Conservation (phyloP, 2,329 filamentous ascomycete species). For the Leptographium radiaticola region DNA sequence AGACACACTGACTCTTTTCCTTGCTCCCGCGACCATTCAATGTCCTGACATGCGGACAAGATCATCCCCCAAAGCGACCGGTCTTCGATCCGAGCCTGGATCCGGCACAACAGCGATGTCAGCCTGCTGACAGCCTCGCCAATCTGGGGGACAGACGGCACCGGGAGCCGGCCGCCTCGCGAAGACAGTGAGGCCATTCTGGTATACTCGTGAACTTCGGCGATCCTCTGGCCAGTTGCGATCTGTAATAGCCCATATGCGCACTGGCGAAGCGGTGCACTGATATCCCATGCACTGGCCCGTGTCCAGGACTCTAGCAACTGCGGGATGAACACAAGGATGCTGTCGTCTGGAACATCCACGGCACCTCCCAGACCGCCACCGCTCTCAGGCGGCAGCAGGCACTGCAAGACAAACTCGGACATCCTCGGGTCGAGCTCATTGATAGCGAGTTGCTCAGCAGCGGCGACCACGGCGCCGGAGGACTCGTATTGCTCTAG, state of each 20-base stretch:
- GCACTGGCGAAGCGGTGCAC: constrained; percentile 20
- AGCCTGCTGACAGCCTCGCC: constrained; percentile 14
- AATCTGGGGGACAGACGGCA: constrained; percentile 13
- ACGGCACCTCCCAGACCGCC: constrained; percentile 6
- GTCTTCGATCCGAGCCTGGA: constrained; percentile 10
- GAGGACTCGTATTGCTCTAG: constrained; percentile 12
- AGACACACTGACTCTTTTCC: constrained; percentile 19
- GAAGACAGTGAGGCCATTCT: constrained; percentile 18
- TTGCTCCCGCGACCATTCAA: constrained; percentile 18
- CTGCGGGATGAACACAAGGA: constrained; percentile 26
- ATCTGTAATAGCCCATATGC: constrained; percentile 23
- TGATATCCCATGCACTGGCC: constrained; percentile 26
- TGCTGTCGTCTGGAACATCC: constrained; percentile 10
- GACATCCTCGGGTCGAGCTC: constrained; percentile 17
- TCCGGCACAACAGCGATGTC: constrained; percentile 12
- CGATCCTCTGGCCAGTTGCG: constrained; percentile 6
- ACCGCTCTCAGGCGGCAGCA: constrained; percentile 1
- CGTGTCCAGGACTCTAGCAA: constrained; percentile 25
- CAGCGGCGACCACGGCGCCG: not conserved
- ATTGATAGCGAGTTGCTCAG: not conserved
- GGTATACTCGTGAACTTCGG: constrained; percentile 24
- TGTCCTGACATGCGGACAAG: constrained; percentile 24
- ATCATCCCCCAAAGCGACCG: constrained; percentile 19
- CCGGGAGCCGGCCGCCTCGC: constrained; percentile 18
- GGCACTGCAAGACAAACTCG: constrained; percentile 15